Conservation (phyloP, 2,329 filamentous ascomycete genomes). For the Colletotrichum truncatum region DNA sequence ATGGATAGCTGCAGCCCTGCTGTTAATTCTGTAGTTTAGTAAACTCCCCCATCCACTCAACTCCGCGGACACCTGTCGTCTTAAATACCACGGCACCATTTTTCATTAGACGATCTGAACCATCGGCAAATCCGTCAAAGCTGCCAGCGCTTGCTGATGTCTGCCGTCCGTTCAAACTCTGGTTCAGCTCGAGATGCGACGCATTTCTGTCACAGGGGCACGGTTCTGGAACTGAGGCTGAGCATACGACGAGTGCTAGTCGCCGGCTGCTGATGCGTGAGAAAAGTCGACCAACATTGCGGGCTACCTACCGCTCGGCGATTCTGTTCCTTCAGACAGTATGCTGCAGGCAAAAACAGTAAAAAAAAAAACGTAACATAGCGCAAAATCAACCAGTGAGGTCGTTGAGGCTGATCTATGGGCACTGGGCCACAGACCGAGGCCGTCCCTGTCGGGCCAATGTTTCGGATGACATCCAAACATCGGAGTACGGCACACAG, state of each 20-base stretch:
- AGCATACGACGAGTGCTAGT: background rate
- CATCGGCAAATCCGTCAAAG: background rate
- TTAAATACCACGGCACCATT: conserved; percentile 5
- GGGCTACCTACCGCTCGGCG: background rate
- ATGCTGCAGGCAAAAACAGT: background rate
- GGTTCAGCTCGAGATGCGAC: conserved; percentile 14
- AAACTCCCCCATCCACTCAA: background rate
- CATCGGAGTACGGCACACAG: conserved; percentile 15
- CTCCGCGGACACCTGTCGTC: background rate
- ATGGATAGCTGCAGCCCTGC: background rate
- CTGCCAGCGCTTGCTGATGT: conserved; percentile 1
- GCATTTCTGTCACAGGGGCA: conserved; percentile 25
- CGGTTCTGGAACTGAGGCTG: conserved; percentile 23
- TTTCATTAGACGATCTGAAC: background rate
- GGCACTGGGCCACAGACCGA: background rate
- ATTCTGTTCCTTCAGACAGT: background rate
- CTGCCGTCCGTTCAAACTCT: background rate
- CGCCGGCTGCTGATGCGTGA: background rate
- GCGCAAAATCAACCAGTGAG: conserved; percentile 33
- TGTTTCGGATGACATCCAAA: conserved; percentile 34
- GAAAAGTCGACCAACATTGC: background rate
- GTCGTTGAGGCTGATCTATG: conserved; percentile 13
- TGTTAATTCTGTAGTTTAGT: background rate
- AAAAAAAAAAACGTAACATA: conserved; percentile 17
- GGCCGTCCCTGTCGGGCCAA: conserved; percentile 32